phyloP scores from a whole-genome alignment of 306 rosid species.

The Fragaria vesca region DNA sequence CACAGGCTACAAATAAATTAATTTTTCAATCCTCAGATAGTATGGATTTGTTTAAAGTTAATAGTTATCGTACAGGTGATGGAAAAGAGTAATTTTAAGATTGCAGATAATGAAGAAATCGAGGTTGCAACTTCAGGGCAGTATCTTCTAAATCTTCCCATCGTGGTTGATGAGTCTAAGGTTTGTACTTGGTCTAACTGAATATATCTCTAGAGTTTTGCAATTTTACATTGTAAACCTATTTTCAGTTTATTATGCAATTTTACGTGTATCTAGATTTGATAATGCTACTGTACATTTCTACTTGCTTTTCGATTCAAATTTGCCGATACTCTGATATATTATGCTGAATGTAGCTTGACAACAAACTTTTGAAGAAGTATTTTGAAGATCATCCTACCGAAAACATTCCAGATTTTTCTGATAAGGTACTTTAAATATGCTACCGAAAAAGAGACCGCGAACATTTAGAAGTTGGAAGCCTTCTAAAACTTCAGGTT shows the following conservation, averaged over 20 bases:
- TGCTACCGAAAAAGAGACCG: neutral
- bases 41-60: neutral
- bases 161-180: constrained; percentile 86
- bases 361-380: constrained; percentile 72
- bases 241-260: neutral
- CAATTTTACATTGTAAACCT: constrained; percentile 1
- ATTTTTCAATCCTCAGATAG: neutral
- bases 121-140: constrained; percentile 87
- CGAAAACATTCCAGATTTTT: constrained; percentile 71
- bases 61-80: constrained; percentile 52
- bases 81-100: constrained; percentile 94
- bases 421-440: constrained; percentile 63
- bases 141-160: constrained; percentile 95
- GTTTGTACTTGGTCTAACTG: constrained; percentile 36
- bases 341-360: constrained; percentile 62
- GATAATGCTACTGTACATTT: constrained; percentile 9
- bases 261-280: too few relatives aligned
- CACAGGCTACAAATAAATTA: neutral
- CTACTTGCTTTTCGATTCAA: constrained; percentile 20
- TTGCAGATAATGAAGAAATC: constrained; percentile 69
- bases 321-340: constrained; percentile 16
- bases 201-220: neutral
- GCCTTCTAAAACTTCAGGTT: neutral
- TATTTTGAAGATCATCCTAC: constrained; percentile 61
- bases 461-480: neutral